Conservation (phyloP, 1,284 basidiomycete species). For the Melampsora larici-populina region DNA sequence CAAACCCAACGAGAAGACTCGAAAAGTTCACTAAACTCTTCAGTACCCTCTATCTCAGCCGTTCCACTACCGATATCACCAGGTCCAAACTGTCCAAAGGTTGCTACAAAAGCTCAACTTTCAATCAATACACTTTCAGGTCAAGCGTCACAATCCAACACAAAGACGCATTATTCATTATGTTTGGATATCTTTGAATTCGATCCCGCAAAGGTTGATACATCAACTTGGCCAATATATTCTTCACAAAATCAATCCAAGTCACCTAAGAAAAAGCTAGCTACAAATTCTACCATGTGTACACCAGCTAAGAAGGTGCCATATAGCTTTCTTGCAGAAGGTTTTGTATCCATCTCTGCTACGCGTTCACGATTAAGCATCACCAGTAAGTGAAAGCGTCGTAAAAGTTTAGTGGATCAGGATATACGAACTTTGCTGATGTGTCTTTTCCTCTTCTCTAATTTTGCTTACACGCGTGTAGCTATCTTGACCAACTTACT, state of each 20-base stretch:
- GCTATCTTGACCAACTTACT: constrained; percentile 74
- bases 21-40: no score
- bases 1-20: no score
- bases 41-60: no score
- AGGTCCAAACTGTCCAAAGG: no score
- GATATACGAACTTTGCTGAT: no score
- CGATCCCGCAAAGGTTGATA: constrained; percentile 4
- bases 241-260: constrained; percentile 32
- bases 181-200: not conserved
- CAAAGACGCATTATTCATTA: no score
- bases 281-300: constrained; percentile 46
- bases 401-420: no score
- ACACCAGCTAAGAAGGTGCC: constrained; percentile 57
- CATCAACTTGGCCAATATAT: not conserved
- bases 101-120: no score
- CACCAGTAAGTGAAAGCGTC: constrained; percentile 50
- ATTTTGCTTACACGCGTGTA: constrained; percentile 47
- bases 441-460: no score
- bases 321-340: constrained; percentile 75
- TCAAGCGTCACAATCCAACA: no score
- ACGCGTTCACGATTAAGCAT: constrained; percentile 81
- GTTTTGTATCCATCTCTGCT: constrained; percentile 67
- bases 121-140: no score
- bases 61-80: no score
- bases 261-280: constrained; percentile 53